Conservation (phyloP, 495 filamentous ascomycete genomes). For the Penicillium parvum region DNA sequence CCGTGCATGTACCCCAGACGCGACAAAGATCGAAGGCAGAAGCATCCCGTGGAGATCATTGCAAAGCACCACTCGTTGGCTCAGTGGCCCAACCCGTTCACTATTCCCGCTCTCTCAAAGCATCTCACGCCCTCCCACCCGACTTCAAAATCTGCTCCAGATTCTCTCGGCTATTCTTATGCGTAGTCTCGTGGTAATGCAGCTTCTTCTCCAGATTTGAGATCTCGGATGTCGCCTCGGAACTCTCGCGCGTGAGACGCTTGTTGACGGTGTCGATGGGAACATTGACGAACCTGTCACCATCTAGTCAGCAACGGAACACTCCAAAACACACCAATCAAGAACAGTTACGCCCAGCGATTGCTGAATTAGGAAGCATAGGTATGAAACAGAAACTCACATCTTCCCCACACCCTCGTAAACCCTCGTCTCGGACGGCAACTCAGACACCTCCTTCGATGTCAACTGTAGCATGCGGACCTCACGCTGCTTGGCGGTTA, state of each 20-base stretch:
- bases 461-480: constrained; percentile 86
- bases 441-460: constrained; percentile 67
- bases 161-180: constrained; percentile 86
- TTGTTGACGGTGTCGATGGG: constrained; percentile 69
- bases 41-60: too few species aligned
- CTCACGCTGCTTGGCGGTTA: constrained; percentile 82
- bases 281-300: constrained; percentile 77
- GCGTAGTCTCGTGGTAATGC: constrained; percentile 89
- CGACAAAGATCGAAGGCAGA: not conserved
- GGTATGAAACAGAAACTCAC: constrained; percentile 61
- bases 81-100: not conserved
- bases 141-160: constrained; percentile 78
- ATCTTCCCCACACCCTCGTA: constrained; percentile 98
- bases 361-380: too few species aligned
- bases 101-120: not conserved
- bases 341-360: too few species aligned
- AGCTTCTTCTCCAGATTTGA: constrained; percentile 81
- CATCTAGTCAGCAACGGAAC: not conserved
- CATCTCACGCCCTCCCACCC: constrained; percentile 34
- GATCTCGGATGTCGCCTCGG: constrained; percentile 72
- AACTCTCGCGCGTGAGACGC: constrained; percentile 69
- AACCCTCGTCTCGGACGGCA: constrained; percentile 76
- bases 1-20: not conserved
- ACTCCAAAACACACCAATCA: too few species aligned
- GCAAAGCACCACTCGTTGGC: too few species aligned